Evolutionary conservation across 2,329 filamentous ascomycete genomes (phyloP), one percentile per base, ranked within the genome.

Genomic region (Penicillium vulpinum): DNA sequence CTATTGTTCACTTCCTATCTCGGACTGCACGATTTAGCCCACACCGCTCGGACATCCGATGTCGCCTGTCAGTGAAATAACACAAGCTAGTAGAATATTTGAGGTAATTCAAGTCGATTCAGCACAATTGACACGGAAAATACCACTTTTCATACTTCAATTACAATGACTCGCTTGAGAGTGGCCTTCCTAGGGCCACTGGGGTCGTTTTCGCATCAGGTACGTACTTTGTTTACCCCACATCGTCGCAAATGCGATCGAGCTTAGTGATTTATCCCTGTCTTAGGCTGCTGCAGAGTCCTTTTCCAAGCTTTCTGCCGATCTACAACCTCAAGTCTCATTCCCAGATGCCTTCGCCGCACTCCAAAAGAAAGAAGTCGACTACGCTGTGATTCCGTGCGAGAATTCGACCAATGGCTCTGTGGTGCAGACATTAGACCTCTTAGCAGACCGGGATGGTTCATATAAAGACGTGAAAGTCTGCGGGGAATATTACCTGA

Each of bases 341-440:
- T 78, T 78, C 57, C 69, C 70, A 31, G 91, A 94, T 70, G 86
- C 96, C 66, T 96, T 97, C 73, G 81, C 87, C 49, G 82, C 86
- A 16, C 89, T 96, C 6, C 91, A 95, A 69, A 80, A 81, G 36
- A 82, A 84, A 56, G 71, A 78, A 43, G 85, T 85, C 0, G 76
- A 83, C 51, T 87, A 87, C 55, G 94, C 92, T 64, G 89, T 97
- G 31, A 89, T 97, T 2, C 94, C 94, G 7, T 92, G 96, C 75
- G 93, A 97, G 73, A 99, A 99, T 79, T 95, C 90, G 39, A 93
- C 91, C 71, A 96, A 97, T 75, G 94, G 94, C 68, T 88, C 89
- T 53, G 94, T 99, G 48, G 86, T 94, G 54, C 90, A 91, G 73
- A 96, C 92, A 0, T 83, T 97, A 24, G 92, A 97, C 75, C 85